Base-by-base conservation (phyloP, 768 basidiomycete species). In the Tylopilus sp. region DNA sequence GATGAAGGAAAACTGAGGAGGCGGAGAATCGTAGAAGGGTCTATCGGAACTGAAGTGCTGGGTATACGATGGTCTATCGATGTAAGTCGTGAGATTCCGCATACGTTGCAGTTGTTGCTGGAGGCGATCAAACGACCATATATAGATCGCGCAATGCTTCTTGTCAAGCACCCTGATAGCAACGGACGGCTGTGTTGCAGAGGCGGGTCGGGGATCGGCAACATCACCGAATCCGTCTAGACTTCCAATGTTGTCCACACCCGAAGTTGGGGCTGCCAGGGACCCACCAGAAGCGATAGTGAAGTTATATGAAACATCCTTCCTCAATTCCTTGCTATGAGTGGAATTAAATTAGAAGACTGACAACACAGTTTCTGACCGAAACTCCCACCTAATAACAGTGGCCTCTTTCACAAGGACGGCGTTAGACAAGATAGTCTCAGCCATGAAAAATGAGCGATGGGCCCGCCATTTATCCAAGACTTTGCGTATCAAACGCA, bases 1-100 rank as follows among this genome's bases (percentile, higher is more conserved):
- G 50, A 99, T 85, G 68, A 95, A 95, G 7, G 93, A 95, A 67
- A 89, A 95, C 58, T 88, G 84, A 7, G 92, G 89, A 2, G 91
- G 83, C 3, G 90, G 88, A 31, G 80, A 80, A 65, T 95, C 88
- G 69, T 89, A 94, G 73, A 98, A 99, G 3, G 91, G 88, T 70
- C 92, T 92, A 57, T 94, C 88, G 13, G 86, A 85, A 26, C 91
- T 90, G 73, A 98, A 97, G 69, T 98, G 95, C 57, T 86, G 88
- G 10, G 91, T 89, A 69, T 95, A 95, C 4, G 88, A 90, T 7
- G 95, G 97, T 41, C 89, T 85, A 68, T 93, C 90, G 57, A 93
- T 88, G 65, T 94, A 92, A 22, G 85, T 84, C 7, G 88, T 89
- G 35, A 94, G 73, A 66, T 95, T 95, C 46, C 92, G 86, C 95